Base-by-base conservation (phyloP, 352 stramenopile species). In the Globisporangium emineosum region DNA sequence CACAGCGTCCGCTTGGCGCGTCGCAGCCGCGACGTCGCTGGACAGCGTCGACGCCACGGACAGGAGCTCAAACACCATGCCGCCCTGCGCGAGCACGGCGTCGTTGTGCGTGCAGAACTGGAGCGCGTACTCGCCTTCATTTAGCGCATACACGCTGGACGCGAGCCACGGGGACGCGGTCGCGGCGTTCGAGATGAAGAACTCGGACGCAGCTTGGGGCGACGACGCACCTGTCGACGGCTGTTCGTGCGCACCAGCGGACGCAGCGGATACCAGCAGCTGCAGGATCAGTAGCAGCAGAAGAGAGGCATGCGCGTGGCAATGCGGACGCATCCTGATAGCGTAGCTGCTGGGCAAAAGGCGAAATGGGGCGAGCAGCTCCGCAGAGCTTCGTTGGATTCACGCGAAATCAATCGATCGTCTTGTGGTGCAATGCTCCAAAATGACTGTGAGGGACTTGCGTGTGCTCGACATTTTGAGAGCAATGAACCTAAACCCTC, bases 1-100 rank as follows among this genome's bases (percentile, higher is more conserved):
- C 47, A 64, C 35, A 0, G 64, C 40, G n/a, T 59, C 29, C 9
- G 51, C 58, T 5, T 55, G n/a, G 6, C 45, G 3, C 2, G 50
- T 33, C 0, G 50, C 42, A 3, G 37, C 37, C 6, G 29, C 57
- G 5, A 65, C 21, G n/a, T 43, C 57, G 23, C 29, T 49, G 7
- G 29, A 35, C 15, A 45, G 40, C 1, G 50, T 32, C 21, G 64
- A 58, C 30, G 30, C 15, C 30, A 62, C 12, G 13, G 42, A 7
- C 54, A 67, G n/a, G 23, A 67, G 17, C 43, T 54, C 54, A 55
- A 66, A 66, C 23, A 66, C 50, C 51, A 58, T 58, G 29, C 60
- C 60, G 40, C 35, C 53, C 17, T 52, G 42, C 3, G 29, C 21
- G 7, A 19, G 59, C 9, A 64, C 35, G 1, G 7, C 21, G 6